Conservation (phyloP, 441 rosid species). For the Metrosideros polymorpha region DNA sequence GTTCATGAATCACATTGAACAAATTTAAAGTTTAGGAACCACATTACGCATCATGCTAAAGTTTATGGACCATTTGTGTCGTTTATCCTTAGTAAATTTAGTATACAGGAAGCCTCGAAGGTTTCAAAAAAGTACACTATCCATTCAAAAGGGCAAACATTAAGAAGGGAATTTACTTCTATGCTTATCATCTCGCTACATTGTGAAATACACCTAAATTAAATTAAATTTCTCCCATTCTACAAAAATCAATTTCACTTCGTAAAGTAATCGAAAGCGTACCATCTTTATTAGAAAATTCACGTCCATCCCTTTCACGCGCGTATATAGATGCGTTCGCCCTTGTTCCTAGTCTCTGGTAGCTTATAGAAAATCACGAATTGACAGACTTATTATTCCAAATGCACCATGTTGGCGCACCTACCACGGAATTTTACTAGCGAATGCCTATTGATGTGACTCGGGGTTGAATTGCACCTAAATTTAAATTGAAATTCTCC, state of each 20-base stretch:
- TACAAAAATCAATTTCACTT: neutral
- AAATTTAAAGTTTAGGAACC: too few relatives aligned
- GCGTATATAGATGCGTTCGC: neutral
- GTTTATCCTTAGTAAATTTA: neutral
- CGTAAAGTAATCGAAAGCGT: neutral
- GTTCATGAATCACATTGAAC: too few relatives aligned
- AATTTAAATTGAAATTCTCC: too few relatives aligned
- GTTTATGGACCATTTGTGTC: too few relatives aligned
- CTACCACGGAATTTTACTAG: neutral
- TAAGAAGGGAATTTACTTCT: neutral
- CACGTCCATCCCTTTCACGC: too few relatives aligned
- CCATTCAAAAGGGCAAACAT: neutral
- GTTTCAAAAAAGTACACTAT: too few relatives aligned
- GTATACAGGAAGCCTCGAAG: neutral
- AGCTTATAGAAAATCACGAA: neutral
- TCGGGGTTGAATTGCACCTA: too few relatives aligned
- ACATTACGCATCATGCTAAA: too few relatives aligned
- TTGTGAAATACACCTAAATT: neutral
- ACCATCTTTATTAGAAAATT: too few relatives aligned
- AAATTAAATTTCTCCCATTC: neutral
- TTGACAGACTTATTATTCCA: neutral
- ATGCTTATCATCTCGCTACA: neutral
- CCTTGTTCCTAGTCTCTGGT: neutral
- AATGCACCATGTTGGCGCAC: neutral
- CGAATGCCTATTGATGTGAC: neutral